Evolutionary conservation across 352 stramenopile genomes (phyloP).

Genomic region (Phytopythium cucurbitacearum): DNA sequence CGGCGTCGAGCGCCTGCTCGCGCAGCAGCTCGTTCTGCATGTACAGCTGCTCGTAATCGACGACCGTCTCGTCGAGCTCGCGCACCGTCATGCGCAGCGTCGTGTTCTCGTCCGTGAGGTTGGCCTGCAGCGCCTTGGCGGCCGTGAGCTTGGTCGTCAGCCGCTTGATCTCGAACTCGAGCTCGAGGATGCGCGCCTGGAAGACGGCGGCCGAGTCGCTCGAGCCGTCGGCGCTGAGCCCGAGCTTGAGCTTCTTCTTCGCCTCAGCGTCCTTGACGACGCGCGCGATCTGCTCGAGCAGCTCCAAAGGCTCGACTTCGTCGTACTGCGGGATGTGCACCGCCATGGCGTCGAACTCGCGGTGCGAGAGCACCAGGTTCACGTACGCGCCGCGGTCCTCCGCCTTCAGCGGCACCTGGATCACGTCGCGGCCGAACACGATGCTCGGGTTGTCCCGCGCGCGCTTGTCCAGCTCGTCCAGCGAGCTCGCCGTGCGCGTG

Average conservation of each 20-base stretch:
- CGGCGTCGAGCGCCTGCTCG: constrained; percentile 41
- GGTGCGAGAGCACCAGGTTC: constrained; percentile 70
- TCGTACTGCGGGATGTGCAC: constrained; percentile 71
- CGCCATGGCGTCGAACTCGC: constrained; percentile 75
- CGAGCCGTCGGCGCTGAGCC: constrained; percentile 5
- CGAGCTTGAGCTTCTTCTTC: constrained; percentile 22
- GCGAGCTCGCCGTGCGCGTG: constrained; percentile 20
- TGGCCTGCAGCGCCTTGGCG: constrained; percentile 49
- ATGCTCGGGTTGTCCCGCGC: constrained; percentile 25
- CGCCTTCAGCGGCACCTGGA: constrained; percentile 68
- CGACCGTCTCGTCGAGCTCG: constrained; percentile 38
- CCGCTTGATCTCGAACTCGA: constrained; percentile 68
- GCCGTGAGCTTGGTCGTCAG: constrained; percentile 60
- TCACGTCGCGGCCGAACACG: constrained; percentile 65
- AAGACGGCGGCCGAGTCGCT: constrained; percentile 40
- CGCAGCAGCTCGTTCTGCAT: constrained; percentile 64
- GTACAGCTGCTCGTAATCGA: constrained; percentile 45
- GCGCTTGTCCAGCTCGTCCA: constrained; percentile 19
- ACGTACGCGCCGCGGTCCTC: constrained; percentile 42
- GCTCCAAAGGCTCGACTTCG: constrained; percentile 39
- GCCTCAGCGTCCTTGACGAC: constrained; percentile 47
- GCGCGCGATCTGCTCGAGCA: constrained; percentile 56
- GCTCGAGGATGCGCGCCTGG: constrained; percentile 51
- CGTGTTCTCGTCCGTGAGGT: constrained; percentile 70
- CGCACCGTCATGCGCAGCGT: constrained; percentile 39